These are phyloP conservation scores for Darksidea phi DNA, from an alignment of 495 filamentous ascomycete species.

Conservation along the genomic window DNA sequence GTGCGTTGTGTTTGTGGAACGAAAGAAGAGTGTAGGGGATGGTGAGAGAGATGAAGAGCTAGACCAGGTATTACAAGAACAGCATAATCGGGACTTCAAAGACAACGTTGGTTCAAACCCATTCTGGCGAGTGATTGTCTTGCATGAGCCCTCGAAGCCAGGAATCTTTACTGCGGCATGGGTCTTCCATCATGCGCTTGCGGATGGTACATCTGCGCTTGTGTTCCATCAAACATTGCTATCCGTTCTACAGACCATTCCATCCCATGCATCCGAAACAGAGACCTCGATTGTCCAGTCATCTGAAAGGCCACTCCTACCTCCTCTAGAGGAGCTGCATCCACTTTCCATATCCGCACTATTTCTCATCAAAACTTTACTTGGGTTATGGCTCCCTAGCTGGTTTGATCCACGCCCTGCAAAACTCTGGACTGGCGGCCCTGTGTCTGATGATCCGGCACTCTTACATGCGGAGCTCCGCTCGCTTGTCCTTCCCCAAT, in stretches of 20 bases:
- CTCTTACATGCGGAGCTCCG: not conserved
- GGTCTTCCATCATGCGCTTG: conserved; percentile 27
- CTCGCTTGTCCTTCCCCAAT: not conserved
- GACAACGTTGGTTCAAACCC: conserved; percentile 39
- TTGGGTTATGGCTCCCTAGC: conserved; percentile 29
- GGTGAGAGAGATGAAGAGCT: conserved; percentile 40
- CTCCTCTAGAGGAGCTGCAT: conserved; percentile 23
- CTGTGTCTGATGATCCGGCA: not conserved
- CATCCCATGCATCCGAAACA: conserved; percentile 2
- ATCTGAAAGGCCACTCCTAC: conserved; percentile 10
- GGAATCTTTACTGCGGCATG: conserved; percentile 33
- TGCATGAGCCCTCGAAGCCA: conserved; percentile 15
- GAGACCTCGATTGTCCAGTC: conserved; percentile 2
- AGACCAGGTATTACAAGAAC: conserved; percentile 40
- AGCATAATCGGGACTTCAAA: conserved; percentile 43
- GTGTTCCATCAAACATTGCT: conserved; percentile 47
- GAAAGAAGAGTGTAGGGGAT: conserved; percentile 19
- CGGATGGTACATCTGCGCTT: conserved; percentile 42
- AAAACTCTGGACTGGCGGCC: conserved; percentile 32
- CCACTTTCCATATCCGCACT: conserved; percentile 37
- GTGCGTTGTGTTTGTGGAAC: conserved; percentile 40
- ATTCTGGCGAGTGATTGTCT: conserved; percentile 46
- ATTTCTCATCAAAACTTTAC: conserved; percentile 37
- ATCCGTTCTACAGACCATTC: conserved; percentile 37
- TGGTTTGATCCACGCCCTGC: not conserved